Percentiles rank a stretch among this genome's conserved stretches.
phyloP scores from a whole-genome alignment of 2,329 filamentous ascomycete species.

The Fusarium luffae region DNA sequence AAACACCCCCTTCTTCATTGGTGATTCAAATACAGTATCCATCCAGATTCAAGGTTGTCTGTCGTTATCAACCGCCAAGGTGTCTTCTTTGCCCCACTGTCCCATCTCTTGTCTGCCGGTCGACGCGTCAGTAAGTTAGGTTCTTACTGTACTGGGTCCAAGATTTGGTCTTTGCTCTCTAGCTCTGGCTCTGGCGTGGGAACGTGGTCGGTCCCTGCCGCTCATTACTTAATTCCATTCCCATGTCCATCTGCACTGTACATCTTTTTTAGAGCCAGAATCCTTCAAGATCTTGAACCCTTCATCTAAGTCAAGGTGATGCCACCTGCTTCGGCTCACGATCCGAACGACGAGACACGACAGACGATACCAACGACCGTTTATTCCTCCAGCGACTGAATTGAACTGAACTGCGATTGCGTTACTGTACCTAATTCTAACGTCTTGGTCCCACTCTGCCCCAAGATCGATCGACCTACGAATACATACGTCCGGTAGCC shows the following conservation, averaged over 20 bases:
- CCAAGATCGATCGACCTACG: constrained; percentile 27
- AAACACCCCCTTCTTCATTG: constrained; percentile 12
- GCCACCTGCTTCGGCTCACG: constrained; percentile 18
- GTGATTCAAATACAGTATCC: constrained; percentile 6
- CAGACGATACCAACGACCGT: constrained; percentile 35
- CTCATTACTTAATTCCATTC: constrained; percentile 44
- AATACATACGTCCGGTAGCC: constrained; percentile 9
- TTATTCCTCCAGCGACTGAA: constrained; percentile 5
- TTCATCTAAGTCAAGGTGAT: constrained; percentile 4
- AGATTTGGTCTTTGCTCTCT: constrained; percentile 21
- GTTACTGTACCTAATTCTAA: constrained; percentile 18
- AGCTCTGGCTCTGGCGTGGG: constrained; percentile 18
- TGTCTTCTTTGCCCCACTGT: constrained; percentile 35
- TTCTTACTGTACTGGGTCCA: constrained; percentile 27
- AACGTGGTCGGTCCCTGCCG: constrained; percentile 47
- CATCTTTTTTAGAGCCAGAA: constrained; percentile 29
- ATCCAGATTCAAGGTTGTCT: constrained; percentile 5
- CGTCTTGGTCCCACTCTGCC: constrained; percentile 15
- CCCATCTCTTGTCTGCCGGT: constrained; percentile 33
- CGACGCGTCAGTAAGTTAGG: constrained; percentile 42
- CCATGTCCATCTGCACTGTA: constrained; percentile 15
- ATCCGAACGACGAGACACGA: constrained; percentile 34
- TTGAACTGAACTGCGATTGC: constrained; percentile 7
- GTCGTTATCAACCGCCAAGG: constrained; percentile 27
- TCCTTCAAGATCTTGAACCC: constrained; percentile 18